These are phyloP conservation scores for Bathelium albidoporum DNA, from an alignment of 495 filamentous ascomycete genomes.

Conservation along the genomic window DNA sequence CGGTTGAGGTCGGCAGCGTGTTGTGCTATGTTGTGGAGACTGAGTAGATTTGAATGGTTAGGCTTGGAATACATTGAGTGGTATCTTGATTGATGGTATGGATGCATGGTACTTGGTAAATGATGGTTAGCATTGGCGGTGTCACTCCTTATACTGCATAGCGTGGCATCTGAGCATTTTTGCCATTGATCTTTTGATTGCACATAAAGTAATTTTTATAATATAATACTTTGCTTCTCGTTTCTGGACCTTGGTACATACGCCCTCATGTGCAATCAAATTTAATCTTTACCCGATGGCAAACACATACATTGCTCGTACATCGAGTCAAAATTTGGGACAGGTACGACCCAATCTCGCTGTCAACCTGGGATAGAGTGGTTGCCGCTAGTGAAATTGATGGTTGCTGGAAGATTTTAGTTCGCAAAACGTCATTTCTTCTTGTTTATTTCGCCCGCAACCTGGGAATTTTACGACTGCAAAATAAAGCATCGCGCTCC, in stretches of 20 bases:
- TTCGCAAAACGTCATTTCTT: too few species aligned
- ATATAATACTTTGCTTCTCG: background rate
- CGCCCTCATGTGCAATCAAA: background rate
- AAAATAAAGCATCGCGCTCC: background rate
- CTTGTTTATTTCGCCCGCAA: background rate
- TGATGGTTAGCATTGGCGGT: background rate
- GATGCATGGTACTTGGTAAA: background rate
- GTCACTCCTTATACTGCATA: background rate
- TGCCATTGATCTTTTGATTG: background rate
- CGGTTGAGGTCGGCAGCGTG: background rate
- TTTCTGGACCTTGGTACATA: background rate
- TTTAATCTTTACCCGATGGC: background rate
- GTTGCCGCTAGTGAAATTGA: background rate
- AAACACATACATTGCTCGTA: too few species aligned
- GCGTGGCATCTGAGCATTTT: background rate
- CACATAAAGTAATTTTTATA: background rate
- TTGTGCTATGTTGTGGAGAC: slow-evolving; percentile 7
- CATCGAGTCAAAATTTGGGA: too few species aligned
- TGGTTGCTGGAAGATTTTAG: background rate
- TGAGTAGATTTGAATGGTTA: too few species aligned
- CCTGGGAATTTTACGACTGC: background rate
- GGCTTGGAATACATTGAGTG: background rate
- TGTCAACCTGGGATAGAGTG: too few species aligned
- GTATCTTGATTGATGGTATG: background rate
- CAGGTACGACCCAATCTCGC: too few species aligned